Conservation (phyloP, 768 basidiomycete genomes). For the Boletus huronensis region DNA sequence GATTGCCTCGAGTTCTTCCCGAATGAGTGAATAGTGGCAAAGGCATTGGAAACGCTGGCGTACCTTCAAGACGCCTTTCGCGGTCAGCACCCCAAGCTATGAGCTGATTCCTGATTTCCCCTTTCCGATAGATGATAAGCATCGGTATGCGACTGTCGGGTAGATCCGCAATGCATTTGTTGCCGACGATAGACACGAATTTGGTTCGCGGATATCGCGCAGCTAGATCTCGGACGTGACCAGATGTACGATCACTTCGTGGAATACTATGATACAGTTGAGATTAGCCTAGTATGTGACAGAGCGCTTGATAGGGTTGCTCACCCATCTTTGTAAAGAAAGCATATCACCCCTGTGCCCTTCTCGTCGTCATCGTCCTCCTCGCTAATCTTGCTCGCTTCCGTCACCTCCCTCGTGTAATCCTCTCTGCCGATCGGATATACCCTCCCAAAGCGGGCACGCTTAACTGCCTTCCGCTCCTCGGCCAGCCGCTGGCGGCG, state of each 20-base stretch:
- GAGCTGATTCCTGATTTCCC: slow-evolving; percentile 85
- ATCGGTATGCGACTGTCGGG: slow-evolving; percentile 90
- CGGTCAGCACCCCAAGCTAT: slow-evolving; percentile 80
- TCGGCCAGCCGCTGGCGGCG: slow-evolving; percentile 63
- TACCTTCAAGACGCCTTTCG: slow-evolving; percentile 77
- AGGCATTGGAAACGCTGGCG: slow-evolving; percentile 6
- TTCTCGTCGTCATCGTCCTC: slow-evolving; percentile 59
- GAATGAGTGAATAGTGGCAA: not conserved
- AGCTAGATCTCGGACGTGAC: slow-evolving; percentile 70
- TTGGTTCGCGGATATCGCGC: slow-evolving; percentile 86
- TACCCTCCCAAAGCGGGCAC: slow-evolving; percentile 75
- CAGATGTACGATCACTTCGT: slow-evolving; percentile 70
- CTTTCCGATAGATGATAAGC: slow-evolving; percentile 87
- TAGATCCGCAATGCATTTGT: slow-evolving; percentile 95
- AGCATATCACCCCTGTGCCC: slow-evolving; percentile 92
- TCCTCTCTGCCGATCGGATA: slow-evolving; percentile 90
- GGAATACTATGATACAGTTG: slow-evolving; percentile 54
- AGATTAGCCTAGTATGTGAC: not conserved
- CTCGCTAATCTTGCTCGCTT: slow-evolving; percentile 74
- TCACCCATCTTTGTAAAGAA: slow-evolving; percentile 93
- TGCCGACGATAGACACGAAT: slow-evolving; percentile 92
- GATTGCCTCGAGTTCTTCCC: slow-evolving; percentile 66
- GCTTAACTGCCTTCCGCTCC: slow-evolving; percentile 52
- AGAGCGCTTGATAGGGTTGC: slow-evolving; percentile 25
- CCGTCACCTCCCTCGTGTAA: slow-evolving; percentile 93